Percentiles rank a stretch among this genome's conserved stretches.
Conservation (phyloP, 257 asterid species). For the Coffea canephora region DNA sequence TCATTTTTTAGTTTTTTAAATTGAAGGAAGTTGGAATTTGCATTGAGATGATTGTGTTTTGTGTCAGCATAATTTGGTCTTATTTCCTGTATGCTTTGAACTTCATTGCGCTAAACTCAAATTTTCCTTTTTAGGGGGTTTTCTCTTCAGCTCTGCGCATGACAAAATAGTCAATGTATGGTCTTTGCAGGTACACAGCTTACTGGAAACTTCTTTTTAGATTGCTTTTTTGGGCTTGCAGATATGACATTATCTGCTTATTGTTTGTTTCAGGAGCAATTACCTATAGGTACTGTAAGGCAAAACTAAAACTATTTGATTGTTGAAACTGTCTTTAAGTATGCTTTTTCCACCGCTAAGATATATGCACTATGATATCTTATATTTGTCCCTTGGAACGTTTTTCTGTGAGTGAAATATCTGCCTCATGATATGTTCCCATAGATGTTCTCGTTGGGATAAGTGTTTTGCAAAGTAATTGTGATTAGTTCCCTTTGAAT, state of each 20-base stretch:
- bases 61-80: background rate
- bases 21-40: background rate
- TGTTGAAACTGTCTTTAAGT: background rate
- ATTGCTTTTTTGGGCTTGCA: background rate
- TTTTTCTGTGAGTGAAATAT: too few species aligned
- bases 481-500: background rate
- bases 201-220: slow-evolving; percentile 8
- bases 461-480: background rate
- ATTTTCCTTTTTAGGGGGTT: slow-evolving; percentile 57
- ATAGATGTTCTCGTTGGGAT: background rate
- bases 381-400: background rate
- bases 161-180: slow-evolving; percentile 81
- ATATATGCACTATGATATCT: background rate
- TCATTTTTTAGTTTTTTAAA: background rate
- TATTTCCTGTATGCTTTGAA: slow-evolving; percentile 8
- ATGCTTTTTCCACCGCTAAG: background rate
- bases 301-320: background rate
- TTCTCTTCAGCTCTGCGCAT: slow-evolving; percentile 88
- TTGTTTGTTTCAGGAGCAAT: background rate
- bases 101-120: slow-evolving; percentile 12
- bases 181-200: slow-evolving; percentile 73
- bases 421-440: background rate
- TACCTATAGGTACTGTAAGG: background rate
- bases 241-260: background rate
- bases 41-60: background rate